These are phyloP conservation scores for Fomitopsis pulvina DNA, from an alignment of 768 basidiomycete genomes.

Conservation along the genomic window DNA sequence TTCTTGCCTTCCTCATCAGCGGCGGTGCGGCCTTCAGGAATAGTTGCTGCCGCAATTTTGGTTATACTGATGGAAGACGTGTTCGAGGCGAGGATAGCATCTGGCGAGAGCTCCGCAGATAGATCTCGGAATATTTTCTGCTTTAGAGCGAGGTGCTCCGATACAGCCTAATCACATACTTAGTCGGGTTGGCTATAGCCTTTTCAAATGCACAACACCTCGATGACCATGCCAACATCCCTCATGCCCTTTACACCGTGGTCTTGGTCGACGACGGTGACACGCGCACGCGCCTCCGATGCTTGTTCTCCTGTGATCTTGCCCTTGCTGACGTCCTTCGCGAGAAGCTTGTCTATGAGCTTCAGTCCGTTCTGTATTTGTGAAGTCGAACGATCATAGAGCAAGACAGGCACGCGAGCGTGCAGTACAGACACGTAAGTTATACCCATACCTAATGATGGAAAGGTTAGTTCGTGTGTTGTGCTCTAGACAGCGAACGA, in stretches of 20 bases:
- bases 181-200: neutral
- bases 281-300: slow-evolving; percentile 61
- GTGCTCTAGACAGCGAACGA: too few species aligned
- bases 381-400: slow-evolving; percentile 73
- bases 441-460: slow-evolving; percentile 70
- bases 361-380: slow-evolving; percentile 71
- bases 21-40: slow-evolving; percentile 49
- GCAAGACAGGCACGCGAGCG: slow-evolving; percentile 77
- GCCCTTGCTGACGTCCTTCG: slow-evolving; percentile 87
- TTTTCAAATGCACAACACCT: slow-evolving; percentile 41
- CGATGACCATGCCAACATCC: slow-evolving; percentile 88
- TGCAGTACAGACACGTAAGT: slow-evolving; percentile 81
- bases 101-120: slow-evolving; percentile 57
- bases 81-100: slow-evolving; percentile 84
- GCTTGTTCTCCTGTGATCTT: slow-evolving; percentile 63
- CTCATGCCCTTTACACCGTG: slow-evolving; percentile 49
- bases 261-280: slow-evolving; percentile 49
- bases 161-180: slow-evolving; percentile 56
- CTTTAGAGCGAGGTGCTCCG: slow-evolving; percentile 78
- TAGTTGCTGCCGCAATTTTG: slow-evolving; percentile 80
- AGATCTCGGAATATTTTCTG: slow-evolving; percentile 68
- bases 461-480: neutral
- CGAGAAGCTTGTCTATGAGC: slow-evolving; percentile 75
- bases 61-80: slow-evolving; percentile 94
- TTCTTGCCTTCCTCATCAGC: slow-evolving; percentile 58